Evolutionary conservation across 2,329 filamentous ascomycete species (phyloP).

Genomic region (Pseudopithomyces maydicus): DNA sequence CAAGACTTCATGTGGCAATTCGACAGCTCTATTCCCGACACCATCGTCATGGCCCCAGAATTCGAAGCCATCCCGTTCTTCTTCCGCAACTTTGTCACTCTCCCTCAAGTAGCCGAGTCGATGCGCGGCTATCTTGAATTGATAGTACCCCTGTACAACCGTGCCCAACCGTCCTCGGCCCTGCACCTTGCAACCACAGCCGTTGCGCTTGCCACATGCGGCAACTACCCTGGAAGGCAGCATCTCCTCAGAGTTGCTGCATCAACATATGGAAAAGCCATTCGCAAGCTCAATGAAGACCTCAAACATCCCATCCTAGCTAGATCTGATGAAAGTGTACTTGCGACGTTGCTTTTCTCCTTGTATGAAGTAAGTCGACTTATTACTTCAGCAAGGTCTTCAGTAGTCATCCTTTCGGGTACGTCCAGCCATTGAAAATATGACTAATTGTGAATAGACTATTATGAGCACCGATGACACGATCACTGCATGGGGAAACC

Average conservation of each 20-base stretch:
- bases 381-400: constrained; percentile 20
- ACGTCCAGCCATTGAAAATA: neutral
- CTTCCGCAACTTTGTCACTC: constrained; percentile 47
- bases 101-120: constrained; percentile 44
- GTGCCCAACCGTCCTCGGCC: constrained; percentile 39
- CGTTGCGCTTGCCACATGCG: constrained; percentile 44
- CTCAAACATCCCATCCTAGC: constrained; percentile 41
- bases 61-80: constrained; percentile 48
- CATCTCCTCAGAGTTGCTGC: constrained; percentile 41
- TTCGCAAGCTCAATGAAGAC: constrained; percentile 43
- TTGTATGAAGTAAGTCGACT: constrained; percentile 47
- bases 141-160: constrained; percentile 45
- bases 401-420: constrained; percentile 18
- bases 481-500: constrained; percentile 45
- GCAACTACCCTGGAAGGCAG: constrained; percentile 44
- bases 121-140: constrained; percentile 47
- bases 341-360: constrained; percentile 48
- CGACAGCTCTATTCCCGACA: constrained; percentile 29
- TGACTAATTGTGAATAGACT: constrained; percentile 34
- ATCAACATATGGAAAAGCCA: constrained; percentile 43
- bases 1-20: constrained; percentile 39
- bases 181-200: constrained; percentile 47
- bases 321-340: constrained; percentile 45
- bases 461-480: constrained; percentile 46
- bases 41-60: constrained; percentile 38